phyloP scores from a whole-genome alignment of 1,284 basidiomycete genomes.

The Pyrrhoderma lamaoense region DNA sequence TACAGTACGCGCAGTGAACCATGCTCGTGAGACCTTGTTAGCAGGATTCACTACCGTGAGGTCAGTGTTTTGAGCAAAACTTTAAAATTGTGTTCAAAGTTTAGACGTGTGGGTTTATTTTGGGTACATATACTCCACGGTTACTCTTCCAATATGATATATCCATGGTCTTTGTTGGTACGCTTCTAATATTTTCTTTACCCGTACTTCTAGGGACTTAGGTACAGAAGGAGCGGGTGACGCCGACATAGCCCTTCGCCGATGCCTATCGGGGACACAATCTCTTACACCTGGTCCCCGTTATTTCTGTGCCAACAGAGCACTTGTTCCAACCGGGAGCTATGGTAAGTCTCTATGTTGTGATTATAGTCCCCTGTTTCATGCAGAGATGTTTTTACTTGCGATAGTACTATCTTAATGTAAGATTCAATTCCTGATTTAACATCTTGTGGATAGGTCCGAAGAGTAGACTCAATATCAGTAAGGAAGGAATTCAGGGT shows the following conservation, averaged over 20 bases:
- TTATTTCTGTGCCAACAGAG: conserved; percentile 55
- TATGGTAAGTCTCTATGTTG: conserved; percentile 38
- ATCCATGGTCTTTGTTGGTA: too few species aligned
- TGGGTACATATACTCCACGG: too few species aligned
- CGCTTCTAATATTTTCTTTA: too few species aligned
- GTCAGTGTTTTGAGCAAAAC: too few species aligned
- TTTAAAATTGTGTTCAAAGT: too few species aligned
- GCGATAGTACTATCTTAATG: background rate
- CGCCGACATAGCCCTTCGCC: conserved; percentile 52
- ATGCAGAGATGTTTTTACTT: background rate
- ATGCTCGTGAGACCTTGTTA: conserved; percentile 52
- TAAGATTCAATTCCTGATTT: background rate
- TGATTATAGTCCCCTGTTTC: too few species aligned
- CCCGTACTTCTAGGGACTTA: conserved; percentile 43
- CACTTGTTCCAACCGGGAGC: conserved; percentile 54
- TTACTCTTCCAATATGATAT: too few species aligned
- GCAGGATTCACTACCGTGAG: conserved; percentile 60
- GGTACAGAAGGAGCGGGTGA: conserved; percentile 62
- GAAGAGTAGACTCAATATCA: conserved; percentile 39
- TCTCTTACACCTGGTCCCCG: conserved; percentile 53
- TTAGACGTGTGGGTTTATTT: too few species aligned
- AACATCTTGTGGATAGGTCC: conserved; percentile 36
- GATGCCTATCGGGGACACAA: conserved; percentile 45
- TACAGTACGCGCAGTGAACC: conserved; percentile 52
- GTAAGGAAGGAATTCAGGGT: conserved; percentile 46